These are phyloP conservation scores for Phialemoniopsis sp. DNA, from an alignment of 2,329 filamentous ascomycete genomes.

Conservation along the genomic window DNA sequence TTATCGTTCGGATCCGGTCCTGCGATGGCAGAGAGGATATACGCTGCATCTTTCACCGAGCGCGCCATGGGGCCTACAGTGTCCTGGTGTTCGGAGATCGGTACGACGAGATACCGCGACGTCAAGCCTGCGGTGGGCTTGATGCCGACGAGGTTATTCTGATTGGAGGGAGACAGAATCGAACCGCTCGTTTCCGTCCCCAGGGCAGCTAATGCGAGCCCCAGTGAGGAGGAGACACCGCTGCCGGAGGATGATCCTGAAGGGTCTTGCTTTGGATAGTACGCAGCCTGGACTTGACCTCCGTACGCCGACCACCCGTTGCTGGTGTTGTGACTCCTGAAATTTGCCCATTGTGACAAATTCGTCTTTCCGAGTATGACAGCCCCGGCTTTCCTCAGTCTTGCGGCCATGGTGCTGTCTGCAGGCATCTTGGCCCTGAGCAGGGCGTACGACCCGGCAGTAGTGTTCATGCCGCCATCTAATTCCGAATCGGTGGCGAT, in stretches of 20 bases:
- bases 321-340: conserved; percentile 45
- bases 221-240: conserved; percentile 55
- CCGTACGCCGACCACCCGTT: conserved; percentile 63
- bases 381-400: conserved; percentile 56
- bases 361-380: conserved; percentile 65
- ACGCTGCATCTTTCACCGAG: conserved; percentile 61
- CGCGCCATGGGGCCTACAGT: conserved; percentile 62
- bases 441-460: conserved; percentile 59
- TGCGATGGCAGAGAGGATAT: conserved; percentile 59
- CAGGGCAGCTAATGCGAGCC: conserved; percentile 53
- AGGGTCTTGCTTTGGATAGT: conserved; percentile 57
- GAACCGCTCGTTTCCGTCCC: conserved; percentile 64
- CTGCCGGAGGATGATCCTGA: conserved; percentile 58
- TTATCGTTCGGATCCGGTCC: conserved; percentile 59
- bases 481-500: conserved; percentile 54
- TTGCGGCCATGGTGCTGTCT: conserved; percentile 56
- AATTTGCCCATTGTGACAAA: conserved; percentile 63
- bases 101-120: conserved; percentile 59
- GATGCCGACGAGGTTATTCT: conserved; percentile 63
- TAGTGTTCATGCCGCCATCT: conserved; percentile 48
- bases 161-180: conserved; percentile 50
- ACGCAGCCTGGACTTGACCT: conserved; percentile 57
- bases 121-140: conserved; percentile 66
- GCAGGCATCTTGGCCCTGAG: conserved; percentile 50
- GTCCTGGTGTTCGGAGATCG: conserved; percentile 61